Base-by-base conservation (phyloP, 768 basidiomycete species). In the Trametes meyenii region DNA sequence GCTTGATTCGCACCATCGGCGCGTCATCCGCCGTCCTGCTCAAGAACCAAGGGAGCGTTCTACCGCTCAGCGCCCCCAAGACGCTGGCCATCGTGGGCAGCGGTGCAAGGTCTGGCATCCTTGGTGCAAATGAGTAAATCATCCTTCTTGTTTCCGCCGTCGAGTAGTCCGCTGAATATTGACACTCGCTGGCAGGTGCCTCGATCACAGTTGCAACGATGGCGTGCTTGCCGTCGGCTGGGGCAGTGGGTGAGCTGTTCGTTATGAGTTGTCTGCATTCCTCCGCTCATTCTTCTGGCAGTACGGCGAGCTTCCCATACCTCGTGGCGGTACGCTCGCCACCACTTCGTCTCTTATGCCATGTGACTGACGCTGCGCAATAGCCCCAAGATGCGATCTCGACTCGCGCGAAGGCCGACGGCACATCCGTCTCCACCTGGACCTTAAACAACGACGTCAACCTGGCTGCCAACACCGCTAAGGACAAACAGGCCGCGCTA, bases 181-280 rank as follows among this genome's bases (percentile, higher is more conserved):
- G n/a, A n/a, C n/a, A n/a, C n/a, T 35, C 8, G 24, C 40, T 12
- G n/a, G 12, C 77, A 79, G 71, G 14, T 82, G 78, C 57, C 62
- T 75, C 2, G 87, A 88, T 64, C 78, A 84, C 24, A 81, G 80
- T 29, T 83, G 85, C n/a, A 74, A 85, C 58, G 78, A 79, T 61
- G 85, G 86, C 5, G 83, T 86, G n/a, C 76, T 89, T 3, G 87
- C 80, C 0, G 79, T 86, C 76, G 86, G 86, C 68, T 80, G 78
- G 78, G 78, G 77, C 2, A 71, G 70, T 14, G 77, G 72, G 70
- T 71, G 40, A 48, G 56, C 7, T 10, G 16, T 11, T 23, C 43
- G 29, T 26, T 43, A 17, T 11, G 35, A 0, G 21, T 14, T 21
- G 5, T 40, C 11, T 16, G 40, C 19, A 14, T 10, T 8, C 33